phyloP scores from a whole-genome alignment of 1,139 yeast genomes.

The Komagataea norvegica region DNA sequence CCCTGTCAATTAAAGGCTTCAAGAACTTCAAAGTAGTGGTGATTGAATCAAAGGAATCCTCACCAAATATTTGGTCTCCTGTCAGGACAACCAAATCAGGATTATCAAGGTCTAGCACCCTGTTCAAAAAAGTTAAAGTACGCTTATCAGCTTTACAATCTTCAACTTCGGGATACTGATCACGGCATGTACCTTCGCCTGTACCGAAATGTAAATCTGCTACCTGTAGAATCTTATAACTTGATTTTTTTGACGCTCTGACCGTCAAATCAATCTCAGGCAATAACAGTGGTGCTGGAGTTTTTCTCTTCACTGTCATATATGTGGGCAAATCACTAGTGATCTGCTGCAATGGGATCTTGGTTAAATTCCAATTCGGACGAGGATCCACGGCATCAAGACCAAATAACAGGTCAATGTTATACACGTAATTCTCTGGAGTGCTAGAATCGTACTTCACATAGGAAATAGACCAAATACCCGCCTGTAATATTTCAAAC shows the following conservation, averaged over 20 bases:
- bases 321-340: slow-evolving; percentile 19
- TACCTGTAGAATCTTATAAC: slow-evolving; percentile 73
- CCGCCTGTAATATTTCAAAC: too few species aligned
- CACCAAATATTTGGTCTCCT: slow-evolving; percentile 80
- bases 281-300: slow-evolving; percentile 18
- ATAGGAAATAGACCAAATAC: too few species aligned
- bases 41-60: slow-evolving; percentile 69
- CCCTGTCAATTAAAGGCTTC: slow-evolving; percentile 56
- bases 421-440: slow-evolving; percentile 24
- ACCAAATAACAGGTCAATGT: slow-evolving; percentile 68
- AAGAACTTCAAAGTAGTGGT: slow-evolving; percentile 72
- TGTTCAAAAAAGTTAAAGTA: slow-evolving; percentile 58
- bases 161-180: slow-evolving; percentile 55
- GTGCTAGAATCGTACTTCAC: slow-evolving; percentile 33
- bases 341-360: slow-evolving; percentile 25
- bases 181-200: slow-evolving; percentile 71
- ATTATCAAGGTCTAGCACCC: slow-evolving; percentile 61
- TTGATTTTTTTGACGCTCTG: slow-evolving; percentile 38
- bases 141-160: slow-evolving; percentile 73
- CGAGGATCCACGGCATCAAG: slow-evolving; percentile 73
- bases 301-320: slow-evolving; percentile 16
- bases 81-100: slow-evolving; percentile 83
- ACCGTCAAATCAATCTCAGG: slow-evolving; percentile 2
- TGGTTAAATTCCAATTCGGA: slow-evolving; percentile 55
- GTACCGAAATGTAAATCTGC: slow-evolving; percentile 87